Base-by-base conservation (phyloP, 1,284 basidiomycete species). In the Cryptococcus sp. region DNA sequence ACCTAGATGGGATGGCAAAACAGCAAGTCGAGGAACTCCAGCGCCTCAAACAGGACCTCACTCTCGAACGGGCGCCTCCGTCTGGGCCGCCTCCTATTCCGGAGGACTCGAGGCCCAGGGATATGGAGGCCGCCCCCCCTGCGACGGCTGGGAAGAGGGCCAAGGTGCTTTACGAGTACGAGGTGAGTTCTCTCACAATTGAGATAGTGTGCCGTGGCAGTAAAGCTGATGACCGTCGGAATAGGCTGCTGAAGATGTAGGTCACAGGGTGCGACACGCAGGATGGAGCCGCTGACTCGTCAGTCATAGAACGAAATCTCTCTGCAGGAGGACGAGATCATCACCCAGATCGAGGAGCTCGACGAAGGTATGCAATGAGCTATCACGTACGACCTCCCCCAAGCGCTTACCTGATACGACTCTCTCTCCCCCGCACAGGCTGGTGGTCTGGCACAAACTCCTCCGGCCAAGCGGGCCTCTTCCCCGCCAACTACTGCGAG, bases 271-370 rank as follows among this genome's bases (percentile, higher is more conserved):
- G 18, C n/a, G 28, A 45, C 9, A 9, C 42, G 58, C 50, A 35
- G 20, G 47, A 36, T 21, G 6, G 36, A 33, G 7, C 11, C 37
- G 57, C 52, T 46, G 21, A 11, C 37, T 23, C 24, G 36, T 49
- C 60, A 24, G 46, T 47, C 37, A 79, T 83, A 91, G 61, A 91
- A 92, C 69, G 92, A 96, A 71, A 85, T 95, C 77, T 76, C 77
- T 52, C 81, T 96, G 20, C 65, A 79, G 2, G 91, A 94, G 73
- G 92, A 90, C 50, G 89, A 93, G 70, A 76, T 86, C 39, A 85
- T 95, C 53, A 84, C 87, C 52, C 82, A 88, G 62, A 85, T 94
- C 46, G 89, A 92, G 73, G 83, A 89, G 76, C 72, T 91, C n/a
- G 89, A 87, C 67, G 88, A 90, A 64, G 88, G 79, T 77, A 52